phyloP scores from a whole-genome alignment of 768 basidiomycete species.

The Multifurca ochricompacta region DNA sequence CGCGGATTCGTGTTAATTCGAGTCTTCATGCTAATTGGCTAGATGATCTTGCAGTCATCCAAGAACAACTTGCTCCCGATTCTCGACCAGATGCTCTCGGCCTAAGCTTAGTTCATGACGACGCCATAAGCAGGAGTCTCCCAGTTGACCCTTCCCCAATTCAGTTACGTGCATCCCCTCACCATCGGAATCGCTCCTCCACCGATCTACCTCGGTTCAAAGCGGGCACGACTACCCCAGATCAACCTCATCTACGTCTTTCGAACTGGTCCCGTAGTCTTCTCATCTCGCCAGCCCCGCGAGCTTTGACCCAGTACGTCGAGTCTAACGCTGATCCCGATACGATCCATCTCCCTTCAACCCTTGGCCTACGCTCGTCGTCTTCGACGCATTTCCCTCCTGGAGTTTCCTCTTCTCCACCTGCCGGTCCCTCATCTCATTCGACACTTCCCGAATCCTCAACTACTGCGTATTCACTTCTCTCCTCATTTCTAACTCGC shows the following conservation, averaged over 20 bases:
- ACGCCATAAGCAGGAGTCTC: constrained; percentile 27
- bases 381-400: constrained; percentile 19
- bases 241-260: constrained; percentile 40
- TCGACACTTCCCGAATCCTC: constrained; percentile 23
- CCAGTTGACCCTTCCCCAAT: constrained; percentile 21
- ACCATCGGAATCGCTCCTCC: constrained; percentile 8
- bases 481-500: constrained; percentile 43
- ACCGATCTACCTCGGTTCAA: constrained; percentile 5
- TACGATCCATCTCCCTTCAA: constrained; percentile 58
- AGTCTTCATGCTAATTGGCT: constrained; percentile 51
- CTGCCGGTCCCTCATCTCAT: neutral
- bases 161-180: neutral
- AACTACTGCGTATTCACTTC: constrained; percentile 54
- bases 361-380: constrained; percentile 49
- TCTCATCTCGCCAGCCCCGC: constrained; percentile 60
- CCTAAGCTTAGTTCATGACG: constrained; percentile 6
- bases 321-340: constrained; percentile 47
- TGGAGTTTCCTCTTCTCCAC: constrained; percentile 16
- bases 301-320: constrained; percentile 69
- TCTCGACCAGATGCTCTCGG: constrained; percentile 3
- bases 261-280: constrained; percentile 44
- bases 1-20: constrained; percentile 40
- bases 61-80: constrained; percentile 4
- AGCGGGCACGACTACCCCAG: neutral
- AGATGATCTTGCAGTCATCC: constrained; percentile 54